A percentile compares a stretch with the other conserved stretches of the same genome.
phyloP scores from a whole-genome alignment of 345 rosid genomes.

The Gossypium arboreum region DNA sequence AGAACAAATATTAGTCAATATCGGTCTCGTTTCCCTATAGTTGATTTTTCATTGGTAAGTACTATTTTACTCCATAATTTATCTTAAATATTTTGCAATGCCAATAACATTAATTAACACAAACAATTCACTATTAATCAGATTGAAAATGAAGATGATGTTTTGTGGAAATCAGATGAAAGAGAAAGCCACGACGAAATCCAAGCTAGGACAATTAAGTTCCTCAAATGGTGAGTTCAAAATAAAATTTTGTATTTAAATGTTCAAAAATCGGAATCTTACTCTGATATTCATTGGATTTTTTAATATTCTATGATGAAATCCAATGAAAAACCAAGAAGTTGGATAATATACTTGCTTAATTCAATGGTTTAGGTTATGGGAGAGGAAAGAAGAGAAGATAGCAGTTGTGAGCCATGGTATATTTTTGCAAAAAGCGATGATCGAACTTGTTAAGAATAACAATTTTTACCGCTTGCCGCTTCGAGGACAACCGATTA shows the following conservation, averaged over 20 bases:
- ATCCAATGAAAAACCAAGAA: neutral
- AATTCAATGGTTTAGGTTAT: slow-evolving; percentile 37
- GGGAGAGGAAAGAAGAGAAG: slow-evolving; percentile 67
- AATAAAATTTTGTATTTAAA: neutral
- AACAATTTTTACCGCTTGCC: neutral
- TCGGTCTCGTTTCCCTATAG: slow-evolving; percentile 50
- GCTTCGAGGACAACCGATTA: too few species aligned
- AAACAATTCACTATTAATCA: slow-evolving; percentile 11
- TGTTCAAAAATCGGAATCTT: neutral
- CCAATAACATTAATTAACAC: neutral
- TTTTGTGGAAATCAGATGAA: slow-evolving; percentile 43
- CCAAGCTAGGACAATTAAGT: slow-evolving; percentile 52
- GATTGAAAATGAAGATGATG: slow-evolving; percentile 75
- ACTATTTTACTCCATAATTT: neutral
- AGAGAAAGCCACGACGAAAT: slow-evolving; percentile 53
- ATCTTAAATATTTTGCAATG: neutral
- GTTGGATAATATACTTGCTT: neutral
- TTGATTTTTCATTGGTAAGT: slow-evolving; percentile 71
- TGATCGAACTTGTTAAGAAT: slow-evolving; percentile 23
- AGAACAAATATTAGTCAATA: slow-evolving; percentile 56
- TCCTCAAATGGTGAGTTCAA: slow-evolving; percentile 47
- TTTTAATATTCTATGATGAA: neutral
- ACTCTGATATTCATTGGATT: too few species aligned
- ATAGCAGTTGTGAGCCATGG: slow-evolving; percentile 79
- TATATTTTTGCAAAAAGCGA: slow-evolving; percentile 52